phyloP scores from a whole-genome alignment of 2,329 filamentous ascomycete species.

The Stemphylium lycopersici region DNA sequence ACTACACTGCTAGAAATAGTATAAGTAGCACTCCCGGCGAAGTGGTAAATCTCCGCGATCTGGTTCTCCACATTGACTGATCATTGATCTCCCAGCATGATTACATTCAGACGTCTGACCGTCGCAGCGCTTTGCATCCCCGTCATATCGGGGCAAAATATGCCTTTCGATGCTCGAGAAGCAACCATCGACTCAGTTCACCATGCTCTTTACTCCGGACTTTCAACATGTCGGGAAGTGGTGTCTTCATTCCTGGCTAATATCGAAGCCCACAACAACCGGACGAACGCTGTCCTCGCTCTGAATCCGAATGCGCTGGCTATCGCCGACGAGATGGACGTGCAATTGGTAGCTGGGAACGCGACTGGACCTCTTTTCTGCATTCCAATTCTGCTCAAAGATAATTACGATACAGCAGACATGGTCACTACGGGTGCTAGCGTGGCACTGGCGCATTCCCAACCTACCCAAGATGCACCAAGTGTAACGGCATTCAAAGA shows the following conservation, averaged over 20 bases:
- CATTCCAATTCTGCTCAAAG: constrained; percentile 67
- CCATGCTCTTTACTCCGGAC: constrained; percentile 59
- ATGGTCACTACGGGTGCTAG: constrained; percentile 65
- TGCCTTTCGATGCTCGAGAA: constrained; percentile 61
- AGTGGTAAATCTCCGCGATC: background rate
- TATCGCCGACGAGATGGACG: constrained; percentile 60
- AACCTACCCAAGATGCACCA: constrained; percentile 57
- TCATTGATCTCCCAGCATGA: constrained; percentile 9
- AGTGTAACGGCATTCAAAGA: constrained; percentile 56
- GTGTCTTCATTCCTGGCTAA: constrained; percentile 63
- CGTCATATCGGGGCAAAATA: constrained; percentile 17
- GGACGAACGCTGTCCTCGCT: constrained; percentile 63
- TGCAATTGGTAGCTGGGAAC: constrained; percentile 55
- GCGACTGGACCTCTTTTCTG: constrained; percentile 62
- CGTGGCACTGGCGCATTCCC: constrained; percentile 56
- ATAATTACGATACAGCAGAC: constrained; percentile 64
- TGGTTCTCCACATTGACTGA: background rate
- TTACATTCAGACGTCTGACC: background rate
- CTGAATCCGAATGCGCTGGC: constrained; percentile 58
- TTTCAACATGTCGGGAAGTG: constrained; percentile 61
- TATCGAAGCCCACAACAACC: constrained; percentile 63
- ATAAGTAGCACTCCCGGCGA: constrained; percentile 2
- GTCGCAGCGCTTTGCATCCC: constrained; percentile 15
- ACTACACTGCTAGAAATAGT: background rate
- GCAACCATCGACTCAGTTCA: constrained; percentile 65